A percentile compares a stretch with the other conserved stretches of the same genome.
These are phyloP conservation scores for Chenopodium album DNA, from an alignment of 148 eudicot genomes.

Conservation along the genomic window DNA sequence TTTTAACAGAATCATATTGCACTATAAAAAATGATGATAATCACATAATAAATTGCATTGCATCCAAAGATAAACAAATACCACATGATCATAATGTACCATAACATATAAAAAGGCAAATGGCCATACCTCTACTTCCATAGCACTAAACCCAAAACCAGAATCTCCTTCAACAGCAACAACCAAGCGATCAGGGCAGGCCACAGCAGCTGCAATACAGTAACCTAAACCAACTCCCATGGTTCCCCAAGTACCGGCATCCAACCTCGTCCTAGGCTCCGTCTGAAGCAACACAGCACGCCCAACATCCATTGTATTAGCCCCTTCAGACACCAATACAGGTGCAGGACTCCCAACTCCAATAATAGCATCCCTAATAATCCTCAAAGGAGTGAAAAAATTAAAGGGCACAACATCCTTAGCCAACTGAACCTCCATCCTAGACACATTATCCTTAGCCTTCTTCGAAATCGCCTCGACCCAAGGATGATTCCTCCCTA, in stretches of 20 bases:
- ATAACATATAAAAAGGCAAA: neutral
- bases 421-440: constrained; percentile 75
- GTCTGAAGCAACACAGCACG: constrained; percentile 76
- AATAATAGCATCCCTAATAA: constrained; percentile 77
- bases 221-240: constrained; percentile 99
- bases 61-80: neutral
- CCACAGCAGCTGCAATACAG: constrained; percentile 98
- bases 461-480: constrained; percentile 64
- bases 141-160: constrained; percentile 96
- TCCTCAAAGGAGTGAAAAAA: constrained; percentile 87
- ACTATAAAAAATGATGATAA: neutral
- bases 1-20: neutral
- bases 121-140: constrained; percentile 92
- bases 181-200: constrained; percentile 89
- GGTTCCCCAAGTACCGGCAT: constrained; percentile 99
- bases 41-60: neutral
- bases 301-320: constrained; percentile 97
- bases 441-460: constrained; percentile 74
- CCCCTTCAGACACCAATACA: constrained; percentile 88
- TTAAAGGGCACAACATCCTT: constrained; percentile 94
- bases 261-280: constrained; percentile 97
- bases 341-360: constrained; percentile 86
- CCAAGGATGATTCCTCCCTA: constrained; percentile 81
- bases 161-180: constrained; percentile 99
- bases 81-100: neutral